These are phyloP conservation scores for Fusarium sp. DNA, from an alignment of 2,329 filamentous ascomycete species.

Conservation along the genomic window DNA sequence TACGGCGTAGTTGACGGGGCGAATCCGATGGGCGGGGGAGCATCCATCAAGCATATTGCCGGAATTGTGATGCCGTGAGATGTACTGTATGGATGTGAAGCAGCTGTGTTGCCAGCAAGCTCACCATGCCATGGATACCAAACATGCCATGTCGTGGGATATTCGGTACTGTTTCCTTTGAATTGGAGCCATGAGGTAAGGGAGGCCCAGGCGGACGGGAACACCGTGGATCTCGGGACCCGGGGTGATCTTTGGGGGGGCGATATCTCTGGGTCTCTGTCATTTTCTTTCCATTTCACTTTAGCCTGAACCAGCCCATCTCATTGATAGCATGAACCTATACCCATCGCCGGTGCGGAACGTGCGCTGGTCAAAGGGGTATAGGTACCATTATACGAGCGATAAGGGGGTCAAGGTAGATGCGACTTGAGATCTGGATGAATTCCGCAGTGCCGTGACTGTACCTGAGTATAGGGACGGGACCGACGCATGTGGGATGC, in stretches of 20 bases:
- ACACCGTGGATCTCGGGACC: constrained; percentile 37
- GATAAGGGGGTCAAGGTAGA: constrained; percentile 20
- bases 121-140: constrained; percentile 28
- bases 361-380: constrained; percentile 27
- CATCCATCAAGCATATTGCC: constrained; percentile 24
- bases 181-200: constrained; percentile 4
- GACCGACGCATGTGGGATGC: constrained; percentile 26
- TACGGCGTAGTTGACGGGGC: constrained; percentile 10
- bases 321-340: constrained; percentile 34
- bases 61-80: constrained; percentile 30
- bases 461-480: constrained; percentile 26
- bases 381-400: constrained; percentile 3
- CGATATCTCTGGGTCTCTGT: constrained; percentile 16
- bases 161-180: constrained; percentile 24
- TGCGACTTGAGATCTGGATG: constrained; percentile 32
- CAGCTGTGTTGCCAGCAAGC: constrained; percentile 12
- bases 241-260: constrained; percentile 24
- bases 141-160: constrained; percentile 34
- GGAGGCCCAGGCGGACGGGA: constrained; percentile 28
- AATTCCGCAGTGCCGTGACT: constrained; percentile 8
- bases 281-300: neutral
- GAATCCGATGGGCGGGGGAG: constrained; percentile 37
- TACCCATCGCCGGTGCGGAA: constrained; percentile 24
- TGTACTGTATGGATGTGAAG: neutral
- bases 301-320: constrained; percentile 34